Conservation (phyloP, 1,284 basidiomycete genomes). For the Tetrapyrgos nigripes region DNA sequence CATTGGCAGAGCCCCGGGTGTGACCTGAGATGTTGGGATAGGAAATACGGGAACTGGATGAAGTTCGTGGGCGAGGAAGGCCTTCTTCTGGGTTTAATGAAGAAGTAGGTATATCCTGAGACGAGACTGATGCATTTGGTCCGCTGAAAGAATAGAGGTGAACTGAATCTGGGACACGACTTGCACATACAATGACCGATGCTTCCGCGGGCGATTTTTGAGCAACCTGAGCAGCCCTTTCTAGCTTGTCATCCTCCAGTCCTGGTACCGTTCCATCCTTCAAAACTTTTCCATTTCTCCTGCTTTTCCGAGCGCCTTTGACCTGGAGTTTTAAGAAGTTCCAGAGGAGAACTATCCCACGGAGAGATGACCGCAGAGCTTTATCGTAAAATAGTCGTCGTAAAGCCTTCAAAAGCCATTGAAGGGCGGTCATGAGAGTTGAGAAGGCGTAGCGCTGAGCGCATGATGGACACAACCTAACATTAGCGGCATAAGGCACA, state of each 20-base stretch:
- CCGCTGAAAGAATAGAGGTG: constrained; percentile 6
- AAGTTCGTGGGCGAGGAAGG: not conserved
- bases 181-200: constrained; percentile 1
- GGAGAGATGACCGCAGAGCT: constrained; percentile 3
- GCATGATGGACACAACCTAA: too few species aligned
- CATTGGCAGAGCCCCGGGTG: not conserved
- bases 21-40: constrained; percentile 4
- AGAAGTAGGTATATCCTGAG: not conserved
- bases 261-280: too few species aligned
- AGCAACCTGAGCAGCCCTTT: not conserved
- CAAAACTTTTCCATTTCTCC: too few species aligned
- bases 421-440: constrained; percentile 9
- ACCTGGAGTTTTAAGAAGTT: not conserved
- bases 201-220: not conserved
- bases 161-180: constrained; percentile 1
- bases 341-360: not conserved
- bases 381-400: constrained; percentile 3
- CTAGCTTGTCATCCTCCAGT: not conserved
- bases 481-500: too few species aligned
- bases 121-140: constrained; percentile 5
- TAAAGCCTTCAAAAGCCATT: constrained; percentile 6
- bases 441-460: not conserved
- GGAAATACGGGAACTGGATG: constrained; percentile 7
- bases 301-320: not conserved
- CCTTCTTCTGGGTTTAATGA: not conserved